phyloP scores from a whole-genome alignment of 768 basidiomycete genomes.

The Pleurotus sapidus region DNA sequence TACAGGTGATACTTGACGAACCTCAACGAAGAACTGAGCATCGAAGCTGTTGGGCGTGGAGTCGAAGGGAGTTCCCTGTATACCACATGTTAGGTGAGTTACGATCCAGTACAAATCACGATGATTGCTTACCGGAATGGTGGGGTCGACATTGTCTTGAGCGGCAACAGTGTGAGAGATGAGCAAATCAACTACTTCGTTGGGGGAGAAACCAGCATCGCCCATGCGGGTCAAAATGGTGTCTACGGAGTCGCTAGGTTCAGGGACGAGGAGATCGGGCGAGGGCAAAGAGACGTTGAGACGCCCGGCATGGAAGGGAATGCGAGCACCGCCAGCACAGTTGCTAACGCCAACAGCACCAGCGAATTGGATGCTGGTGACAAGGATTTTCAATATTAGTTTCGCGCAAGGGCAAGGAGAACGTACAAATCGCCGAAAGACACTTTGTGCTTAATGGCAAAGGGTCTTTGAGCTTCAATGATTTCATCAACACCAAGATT shows the following conservation, averaged over 20 bases:
- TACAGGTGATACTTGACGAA: background rate
- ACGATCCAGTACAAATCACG: too few relatives aligned
- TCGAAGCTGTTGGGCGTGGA: conserved; percentile 27
- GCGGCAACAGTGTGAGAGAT: conserved; percentile 25
- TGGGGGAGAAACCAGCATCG: conserved; percentile 29
- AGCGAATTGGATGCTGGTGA: conserved; percentile 27
- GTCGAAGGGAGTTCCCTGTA: conserved; percentile 25
- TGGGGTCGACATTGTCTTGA: conserved; percentile 17
- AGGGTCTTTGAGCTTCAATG: conserved; percentile 23
- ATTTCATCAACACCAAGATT: conserved; percentile 29
- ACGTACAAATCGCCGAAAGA: conserved; percentile 35
- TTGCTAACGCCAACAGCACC: conserved; percentile 30
- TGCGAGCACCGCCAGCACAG: conserved; percentile 36
- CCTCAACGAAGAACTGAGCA: conserved; percentile 28
- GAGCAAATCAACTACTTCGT: conserved; percentile 31
- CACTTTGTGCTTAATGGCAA: conserved; percentile 25
- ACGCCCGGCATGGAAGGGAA: conserved; percentile 35
- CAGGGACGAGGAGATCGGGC: conserved; percentile 29
- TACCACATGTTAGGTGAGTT: background rate
- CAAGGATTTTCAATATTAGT: background rate
- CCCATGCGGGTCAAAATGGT: conserved; percentile 24
- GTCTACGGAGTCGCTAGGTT: conserved; percentile 25
- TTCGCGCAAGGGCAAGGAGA: too few relatives aligned
- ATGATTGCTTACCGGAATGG: conserved; percentile 13
- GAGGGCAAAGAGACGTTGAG: conserved; percentile 21